phyloP scores from a whole-genome alignment of 1,284 basidiomycete species.

The Ganoderma meredithae region DNA sequence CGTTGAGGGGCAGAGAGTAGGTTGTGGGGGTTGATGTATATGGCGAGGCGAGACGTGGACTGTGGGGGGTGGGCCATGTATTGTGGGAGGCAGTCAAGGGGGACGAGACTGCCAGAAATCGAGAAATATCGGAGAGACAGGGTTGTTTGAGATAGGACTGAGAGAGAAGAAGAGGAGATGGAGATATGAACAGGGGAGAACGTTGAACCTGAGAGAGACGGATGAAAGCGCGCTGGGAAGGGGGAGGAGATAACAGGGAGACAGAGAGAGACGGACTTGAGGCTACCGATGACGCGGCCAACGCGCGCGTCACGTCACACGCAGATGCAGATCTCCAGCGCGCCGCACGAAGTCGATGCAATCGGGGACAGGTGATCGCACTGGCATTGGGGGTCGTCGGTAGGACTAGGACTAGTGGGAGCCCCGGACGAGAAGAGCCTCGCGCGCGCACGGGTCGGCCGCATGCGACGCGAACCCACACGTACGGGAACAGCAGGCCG shows the following conservation, averaged over 20 bases:
- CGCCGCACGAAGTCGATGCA: slow-evolving; percentile 1
- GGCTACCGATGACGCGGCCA: not conserved
- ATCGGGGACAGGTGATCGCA: not conserved
- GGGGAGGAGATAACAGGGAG: not conserved
- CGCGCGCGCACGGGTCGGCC: not conserved
- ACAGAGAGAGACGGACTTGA: not conserved
- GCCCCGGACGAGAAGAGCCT: not conserved
- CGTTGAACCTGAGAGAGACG: not conserved
- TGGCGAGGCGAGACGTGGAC: not conserved
- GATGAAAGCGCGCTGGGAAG: not conserved
- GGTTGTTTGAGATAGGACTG: not conserved
- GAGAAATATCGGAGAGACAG: not conserved
- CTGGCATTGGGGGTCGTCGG: slow-evolving; percentile 1
- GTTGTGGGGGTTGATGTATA: not conserved
- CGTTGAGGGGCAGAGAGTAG: not conserved
- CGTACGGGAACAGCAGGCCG: not conserved
- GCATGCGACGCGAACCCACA: not conserved
- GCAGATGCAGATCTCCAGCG: slow-evolving; percentile 6
- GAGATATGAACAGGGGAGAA: not conserved
- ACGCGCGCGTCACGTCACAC: not conserved
- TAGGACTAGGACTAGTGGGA: not conserved
- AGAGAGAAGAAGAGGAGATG: not conserved
- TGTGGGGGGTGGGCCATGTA: not conserved
- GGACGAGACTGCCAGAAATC: not conserved
- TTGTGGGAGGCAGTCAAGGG: not conserved